phyloP scores from a whole-genome alignment of 345 rosid genomes.

The Populus alba region DNA sequence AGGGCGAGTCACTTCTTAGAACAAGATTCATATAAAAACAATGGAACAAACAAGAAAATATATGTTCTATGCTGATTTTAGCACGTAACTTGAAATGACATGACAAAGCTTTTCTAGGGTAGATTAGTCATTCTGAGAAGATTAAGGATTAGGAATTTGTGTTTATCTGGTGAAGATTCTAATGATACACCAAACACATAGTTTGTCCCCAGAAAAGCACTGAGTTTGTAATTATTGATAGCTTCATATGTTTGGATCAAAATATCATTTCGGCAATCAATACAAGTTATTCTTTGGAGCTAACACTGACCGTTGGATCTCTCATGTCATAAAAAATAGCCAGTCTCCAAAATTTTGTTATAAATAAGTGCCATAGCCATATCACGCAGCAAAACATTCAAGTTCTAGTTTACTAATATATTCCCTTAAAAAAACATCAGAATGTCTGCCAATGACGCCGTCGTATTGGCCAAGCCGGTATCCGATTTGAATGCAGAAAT shows the following conservation, averaged over 20 bases:
- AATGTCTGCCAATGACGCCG: too few species aligned
- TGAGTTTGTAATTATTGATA: neutral
- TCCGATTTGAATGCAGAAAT: conserved; percentile 14
- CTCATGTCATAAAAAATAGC: neutral
- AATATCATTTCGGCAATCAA: too few species aligned
- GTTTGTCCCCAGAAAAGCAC: conserved; percentile 3
- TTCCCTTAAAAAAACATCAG: too few species aligned
- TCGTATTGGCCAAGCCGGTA: too few species aligned
- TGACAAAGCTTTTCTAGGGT: neutral
- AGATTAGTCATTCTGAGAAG: neutral
- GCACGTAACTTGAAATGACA: neutral
- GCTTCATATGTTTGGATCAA: too few species aligned
- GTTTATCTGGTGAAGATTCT: neutral
- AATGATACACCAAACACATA: too few species aligned
- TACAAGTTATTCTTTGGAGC: neutral
- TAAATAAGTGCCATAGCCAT: too few species aligned
- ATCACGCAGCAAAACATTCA: neutral
- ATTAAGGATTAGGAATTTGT: neutral
- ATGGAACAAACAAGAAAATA: neutral
- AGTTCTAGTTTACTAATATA: too few species aligned
- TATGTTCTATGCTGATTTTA: neutral
- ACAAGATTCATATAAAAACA: neutral
- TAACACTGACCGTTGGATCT: neutral
- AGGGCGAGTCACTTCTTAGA: neutral
- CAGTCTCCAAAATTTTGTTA: neutral